A percentile compares a stretch with the other conserved stretches of the same genome.
phyloP scores from a whole-genome alignment of 1,284 basidiomycete genomes.

The Boletus albobrunnescens region DNA sequence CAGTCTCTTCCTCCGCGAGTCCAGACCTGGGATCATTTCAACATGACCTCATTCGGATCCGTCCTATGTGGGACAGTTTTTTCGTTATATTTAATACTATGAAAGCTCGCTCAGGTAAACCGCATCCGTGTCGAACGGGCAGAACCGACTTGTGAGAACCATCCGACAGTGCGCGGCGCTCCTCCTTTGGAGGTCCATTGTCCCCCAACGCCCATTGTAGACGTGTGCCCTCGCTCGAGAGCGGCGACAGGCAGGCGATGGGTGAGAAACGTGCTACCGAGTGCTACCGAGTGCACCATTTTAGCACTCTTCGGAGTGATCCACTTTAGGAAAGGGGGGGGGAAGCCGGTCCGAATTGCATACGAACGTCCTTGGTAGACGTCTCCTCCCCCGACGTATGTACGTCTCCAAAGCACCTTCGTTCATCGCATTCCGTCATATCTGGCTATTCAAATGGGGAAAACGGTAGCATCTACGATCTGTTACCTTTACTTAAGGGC shows the following conservation, averaged over 20 bases:
- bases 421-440: too few species aligned
- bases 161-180: background rate
- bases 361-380: too few species aligned
- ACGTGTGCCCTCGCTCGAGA: conserved; percentile 3
- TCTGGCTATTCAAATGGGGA: too few species aligned
- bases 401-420: too few species aligned
- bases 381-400: too few species aligned
- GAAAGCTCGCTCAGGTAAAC: conserved; percentile 10
- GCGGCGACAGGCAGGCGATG: background rate
- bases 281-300: too few species aligned
- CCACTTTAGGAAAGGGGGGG: too few species aligned
- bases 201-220: background rate
- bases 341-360: too few species aligned
- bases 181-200: conserved; percentile 3
- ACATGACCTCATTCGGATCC: conserved; percentile 18
- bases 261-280: too few species aligned
- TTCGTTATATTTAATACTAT: conserved; percentile 12
- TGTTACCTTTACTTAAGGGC: too few species aligned
- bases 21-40: conserved; percentile 13
- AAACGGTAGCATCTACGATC: too few species aligned
- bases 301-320: too few species aligned
- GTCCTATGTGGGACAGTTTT: conserved; percentile 11
- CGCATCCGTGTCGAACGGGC: conserved; percentile 20
- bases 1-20: conserved; percentile 10
- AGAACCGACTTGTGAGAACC: conserved; percentile 20